phyloP scores from a whole-genome alignment of 139 green algal species.

The Klebsormidium nitens region DNA sequence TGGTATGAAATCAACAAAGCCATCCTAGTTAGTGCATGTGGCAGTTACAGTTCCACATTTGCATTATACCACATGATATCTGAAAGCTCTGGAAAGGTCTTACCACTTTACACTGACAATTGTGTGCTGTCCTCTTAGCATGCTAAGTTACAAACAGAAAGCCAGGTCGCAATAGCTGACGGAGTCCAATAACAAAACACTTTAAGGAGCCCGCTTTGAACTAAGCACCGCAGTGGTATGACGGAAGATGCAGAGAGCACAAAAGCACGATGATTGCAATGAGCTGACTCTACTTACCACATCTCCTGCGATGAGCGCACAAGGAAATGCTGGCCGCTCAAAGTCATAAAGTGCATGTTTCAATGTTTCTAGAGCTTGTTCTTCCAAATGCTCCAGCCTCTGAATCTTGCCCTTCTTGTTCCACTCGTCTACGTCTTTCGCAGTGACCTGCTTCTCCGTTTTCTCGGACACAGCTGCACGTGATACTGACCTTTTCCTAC shows the following conservation, averaged over 20 bases:
- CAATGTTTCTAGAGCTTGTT: slow-evolving; percentile 43
- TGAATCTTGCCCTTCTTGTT: slow-evolving; percentile 31
- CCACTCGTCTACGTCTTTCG: slow-evolving; percentile 24
- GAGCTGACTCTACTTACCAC: slow-evolving; percentile 33
- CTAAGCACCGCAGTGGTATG: not conserved
- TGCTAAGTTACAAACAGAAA: not conserved
- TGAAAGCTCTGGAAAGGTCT: too few relatives aligned
- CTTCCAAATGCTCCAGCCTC: slow-evolving; percentile 39
- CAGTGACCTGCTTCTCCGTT: too few relatives aligned
- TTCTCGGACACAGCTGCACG: too few relatives aligned
- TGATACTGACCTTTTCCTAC: too few relatives aligned
- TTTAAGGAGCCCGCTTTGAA: not conserved
- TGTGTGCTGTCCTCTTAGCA: not conserved
- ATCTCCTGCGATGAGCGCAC: slow-evolving; percentile 55
- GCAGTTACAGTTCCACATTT: too few relatives aligned
- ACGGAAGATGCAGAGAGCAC: not conserved
- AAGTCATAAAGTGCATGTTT: slow-evolving; percentile 39
- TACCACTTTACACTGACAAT: not conserved
- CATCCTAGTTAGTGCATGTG: too few relatives aligned
- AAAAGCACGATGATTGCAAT: not conserved
- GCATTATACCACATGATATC: too few relatives aligned
- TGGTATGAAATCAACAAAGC: too few relatives aligned
- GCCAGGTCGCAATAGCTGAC: not conserved
- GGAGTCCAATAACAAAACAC: not conserved
- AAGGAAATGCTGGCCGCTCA: slow-evolving; percentile 49